Conservation (phyloP, 2,329 filamentous ascomycete genomes). For the Clarireedia sp. region DNA sequence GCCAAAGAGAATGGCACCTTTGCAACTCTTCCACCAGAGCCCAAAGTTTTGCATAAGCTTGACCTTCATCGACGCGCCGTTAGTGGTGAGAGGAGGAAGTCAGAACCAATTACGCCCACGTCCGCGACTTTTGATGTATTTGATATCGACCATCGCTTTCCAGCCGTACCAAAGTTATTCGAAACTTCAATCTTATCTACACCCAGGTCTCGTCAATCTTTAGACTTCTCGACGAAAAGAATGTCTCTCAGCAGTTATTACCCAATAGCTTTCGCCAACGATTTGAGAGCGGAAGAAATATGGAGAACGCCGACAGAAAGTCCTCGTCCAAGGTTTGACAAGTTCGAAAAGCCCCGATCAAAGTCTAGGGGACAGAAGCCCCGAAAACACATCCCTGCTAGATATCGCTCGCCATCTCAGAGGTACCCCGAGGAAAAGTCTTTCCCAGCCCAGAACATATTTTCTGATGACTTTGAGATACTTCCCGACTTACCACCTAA, state of each 20-base stretch:
- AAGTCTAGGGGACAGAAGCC: neutral
- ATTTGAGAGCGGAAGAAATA: conserved; percentile 12
- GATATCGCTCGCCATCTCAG: neutral
- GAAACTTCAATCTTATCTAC: neutral
- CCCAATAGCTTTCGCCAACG: conserved; percentile 15
- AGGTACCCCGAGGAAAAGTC: neutral
- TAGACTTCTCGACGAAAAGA: conserved; percentile 6
- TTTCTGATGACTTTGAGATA: neutral
- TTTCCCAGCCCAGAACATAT: neutral
- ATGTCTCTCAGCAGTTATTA: conserved; percentile 11
- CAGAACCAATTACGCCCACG: conserved; percentile 11
- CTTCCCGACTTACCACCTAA: neutral
- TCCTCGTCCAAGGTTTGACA: neutral
- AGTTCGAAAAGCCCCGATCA: neutral
- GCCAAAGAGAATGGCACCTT: conserved; percentile 39
- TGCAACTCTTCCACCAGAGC: conserved; percentile 33
- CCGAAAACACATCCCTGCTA: neutral
- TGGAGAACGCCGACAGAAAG: conserved; percentile 14
- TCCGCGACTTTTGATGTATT: conserved; percentile 1
- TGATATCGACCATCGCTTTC: neutral
- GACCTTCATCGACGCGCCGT: neutral
- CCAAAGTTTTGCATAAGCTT: neutral
- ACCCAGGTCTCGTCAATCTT: neutral
- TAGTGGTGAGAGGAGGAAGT: conserved; percentile 6
- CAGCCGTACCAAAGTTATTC: conserved; percentile 1